Conservation (phyloP, 345 rosid species). For the Moricandia moricandioides region DNA sequence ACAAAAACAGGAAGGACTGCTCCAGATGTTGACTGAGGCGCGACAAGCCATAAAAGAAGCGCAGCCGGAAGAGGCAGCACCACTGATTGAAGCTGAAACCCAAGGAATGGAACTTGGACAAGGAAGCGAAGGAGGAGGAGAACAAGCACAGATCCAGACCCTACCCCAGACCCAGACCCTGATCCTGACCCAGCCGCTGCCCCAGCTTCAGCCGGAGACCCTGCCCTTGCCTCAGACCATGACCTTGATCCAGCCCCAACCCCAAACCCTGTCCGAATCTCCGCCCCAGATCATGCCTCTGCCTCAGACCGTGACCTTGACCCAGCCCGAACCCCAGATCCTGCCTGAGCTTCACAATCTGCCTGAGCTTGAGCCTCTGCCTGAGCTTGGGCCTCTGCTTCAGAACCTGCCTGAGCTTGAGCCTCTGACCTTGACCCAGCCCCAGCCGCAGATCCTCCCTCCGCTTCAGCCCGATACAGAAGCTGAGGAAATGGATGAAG, state of each 20-base stretch:
- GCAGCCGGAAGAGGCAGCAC: slow-evolving; percentile 5
- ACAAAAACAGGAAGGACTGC: slow-evolving; percentile 62
- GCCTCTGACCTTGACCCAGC: neutral
- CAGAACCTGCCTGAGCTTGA: neutral
- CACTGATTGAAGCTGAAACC: slow-evolving; percentile 7
- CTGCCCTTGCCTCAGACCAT: neutral
- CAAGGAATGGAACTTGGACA: slow-evolving; percentile 16
- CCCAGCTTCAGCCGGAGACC: neutral
- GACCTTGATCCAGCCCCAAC: neutral
- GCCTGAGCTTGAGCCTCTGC: neutral
- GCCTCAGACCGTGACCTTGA: neutral
- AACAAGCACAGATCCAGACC: neutral
- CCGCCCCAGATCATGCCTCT: neutral
- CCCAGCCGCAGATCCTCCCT: neutral
- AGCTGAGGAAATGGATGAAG: neutral
- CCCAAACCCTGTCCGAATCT: neutral
- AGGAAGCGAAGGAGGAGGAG: neutral
- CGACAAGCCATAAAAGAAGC: slow-evolving; percentile 33
- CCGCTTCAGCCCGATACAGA: neutral
- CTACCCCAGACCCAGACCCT: neutral
- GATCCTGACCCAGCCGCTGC: neutral
- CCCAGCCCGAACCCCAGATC: neutral
- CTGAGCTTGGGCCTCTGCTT: neutral
- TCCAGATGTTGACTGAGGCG: slow-evolving; percentile 40
- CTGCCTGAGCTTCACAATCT: neutral